Percentiles rank a stretch among this genome's conserved stretches.
Evolutionary conservation across 2,329 filamentous ascomycete genomes (phyloP).

Genomic region (Penicillium sp.): DNA sequence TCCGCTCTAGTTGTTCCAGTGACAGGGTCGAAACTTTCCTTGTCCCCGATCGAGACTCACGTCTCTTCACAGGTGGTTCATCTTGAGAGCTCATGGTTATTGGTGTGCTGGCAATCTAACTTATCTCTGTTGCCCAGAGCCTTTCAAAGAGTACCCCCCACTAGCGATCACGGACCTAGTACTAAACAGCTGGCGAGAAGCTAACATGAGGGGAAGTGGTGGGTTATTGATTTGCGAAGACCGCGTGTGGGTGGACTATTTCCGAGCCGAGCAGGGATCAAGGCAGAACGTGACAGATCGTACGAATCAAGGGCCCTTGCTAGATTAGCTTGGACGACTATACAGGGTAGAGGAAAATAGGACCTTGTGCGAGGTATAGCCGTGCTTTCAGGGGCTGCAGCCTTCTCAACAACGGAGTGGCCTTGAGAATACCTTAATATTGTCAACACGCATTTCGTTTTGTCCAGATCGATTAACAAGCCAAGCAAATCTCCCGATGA

Average conservation of each 20-base stretch:
- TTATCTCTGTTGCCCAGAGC: constrained; percentile 8
- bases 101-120: not conserved
- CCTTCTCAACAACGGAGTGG: not conserved
- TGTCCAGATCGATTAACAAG: constrained; percentile 19
- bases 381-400: not conserved
- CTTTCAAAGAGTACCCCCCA: constrained; percentile 6
- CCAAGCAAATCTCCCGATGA: constrained; percentile 14
- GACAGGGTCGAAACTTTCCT: constrained; percentile 58
- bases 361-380: not conserved
- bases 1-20: constrained; percentile 57
- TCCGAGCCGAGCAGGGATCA: constrained; percentile 15
- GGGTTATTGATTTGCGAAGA: constrained; percentile 2
- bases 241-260: constrained; percentile 10
- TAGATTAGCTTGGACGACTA: not conserved
- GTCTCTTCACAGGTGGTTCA: constrained; percentile 27
- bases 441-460: not conserved
- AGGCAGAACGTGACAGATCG: constrained; percentile 5
- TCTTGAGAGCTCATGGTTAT: constrained; percentile 26
- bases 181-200: constrained; percentile 2
- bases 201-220: constrained; percentile 13
- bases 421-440: constrained; percentile 6
- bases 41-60: constrained; percentile 53
- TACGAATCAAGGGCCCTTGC: not conserved
- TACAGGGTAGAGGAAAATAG: not conserved
- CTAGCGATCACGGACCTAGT: constrained; percentile 15